Evolutionary conservation across 805 yeast species (phyloP), one percentile per base, ranked within the genome.

Genomic region (Priceomyces melissophilus): DNA sequence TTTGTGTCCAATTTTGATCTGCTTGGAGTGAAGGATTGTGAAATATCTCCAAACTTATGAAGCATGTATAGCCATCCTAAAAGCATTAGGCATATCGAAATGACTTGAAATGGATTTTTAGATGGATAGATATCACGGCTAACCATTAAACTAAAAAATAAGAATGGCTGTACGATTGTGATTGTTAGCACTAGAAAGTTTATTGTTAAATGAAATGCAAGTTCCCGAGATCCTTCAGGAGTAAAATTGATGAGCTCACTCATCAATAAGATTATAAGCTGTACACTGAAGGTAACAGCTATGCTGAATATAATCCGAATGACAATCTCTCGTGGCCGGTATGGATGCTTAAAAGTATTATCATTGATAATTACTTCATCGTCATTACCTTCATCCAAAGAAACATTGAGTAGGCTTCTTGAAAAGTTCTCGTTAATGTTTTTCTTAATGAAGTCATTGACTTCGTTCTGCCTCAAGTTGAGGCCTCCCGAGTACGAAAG

Each of bases 111-210:
- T 15, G n/a, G 17, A 3, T 36, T 26, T 11, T 15, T 10, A 8
- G 36, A n/a, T 3, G 67, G 67, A 8, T 49, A 28, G 13, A 63
- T 27, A 12, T 54, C 58, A 39, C 63, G 62, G 44, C 52, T 57
- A 11, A 66, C 41, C 26, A 58, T 50, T 32, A 67, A 52, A 39
- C 57, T 58, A 11, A 69, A 49, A 3, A 67, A 56, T 17, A 66
- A 43, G 25, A 67, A 60, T n/a, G 82, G 82, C 35, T 67, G 63
- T n/a, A 71, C 43, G 14, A 71, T 57, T 2, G 71, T 59, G 14
- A 75, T 57, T 4, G 71, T 52, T 8, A 72, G 38, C 25, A 72
- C 66, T 33, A 75, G 52, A 7, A 56, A 37, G 30, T 67, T 60
- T 20, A 76, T 57, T 25, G 72, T 65, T 16, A 67, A 11, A 32